A percentile compares a stretch with the other conserved stretches of the same genome.
phyloP scores from a whole-genome alignment of 2,329 filamentous ascomycete genomes.

The Fusarium coicis region DNA sequence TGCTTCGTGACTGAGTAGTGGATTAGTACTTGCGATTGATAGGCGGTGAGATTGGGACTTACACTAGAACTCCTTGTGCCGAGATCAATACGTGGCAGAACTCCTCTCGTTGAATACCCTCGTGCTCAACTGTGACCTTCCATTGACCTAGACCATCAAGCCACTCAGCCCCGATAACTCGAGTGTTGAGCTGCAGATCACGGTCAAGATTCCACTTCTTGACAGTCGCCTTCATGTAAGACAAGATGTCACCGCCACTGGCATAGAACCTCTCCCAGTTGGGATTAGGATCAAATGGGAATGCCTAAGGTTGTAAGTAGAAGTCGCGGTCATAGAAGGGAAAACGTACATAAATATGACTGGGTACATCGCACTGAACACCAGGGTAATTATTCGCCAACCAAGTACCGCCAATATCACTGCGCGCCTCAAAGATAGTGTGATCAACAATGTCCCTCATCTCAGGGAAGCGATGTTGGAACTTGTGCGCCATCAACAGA shows the following conservation, averaged over 20 bases:
- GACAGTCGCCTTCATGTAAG: conserved; percentile 62
- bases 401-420: conserved; percentile 50
- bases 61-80: conserved; percentile 39
- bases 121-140: conserved; percentile 38
- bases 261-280: conserved; percentile 69
- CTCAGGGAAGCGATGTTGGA: conserved; percentile 49
- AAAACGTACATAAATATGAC: conserved; percentile 31
- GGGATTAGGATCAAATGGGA: conserved; percentile 65
- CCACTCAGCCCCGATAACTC: conserved; percentile 44
- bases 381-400: conserved; percentile 45
- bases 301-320: conserved; percentile 46
- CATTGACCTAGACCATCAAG: conserved; percentile 32
- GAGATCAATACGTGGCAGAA: conserved; percentile 38
- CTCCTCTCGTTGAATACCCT: conserved; percentile 22
- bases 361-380: conserved; percentile 37
- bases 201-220: conserved; percentile 54
- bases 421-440: conserved; percentile 47
- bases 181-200: conserved; percentile 49
- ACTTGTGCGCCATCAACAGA: conserved; percentile 50
- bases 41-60: not conserved
- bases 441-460: conserved; percentile 42
- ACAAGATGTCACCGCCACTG: conserved; percentile 64
- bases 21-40: not conserved
- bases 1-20: conserved; percentile 21
- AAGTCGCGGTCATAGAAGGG: not conserved